phyloP scores from a whole-genome alignment of 345 rosid species.

The Lepidium africanum region DNA sequence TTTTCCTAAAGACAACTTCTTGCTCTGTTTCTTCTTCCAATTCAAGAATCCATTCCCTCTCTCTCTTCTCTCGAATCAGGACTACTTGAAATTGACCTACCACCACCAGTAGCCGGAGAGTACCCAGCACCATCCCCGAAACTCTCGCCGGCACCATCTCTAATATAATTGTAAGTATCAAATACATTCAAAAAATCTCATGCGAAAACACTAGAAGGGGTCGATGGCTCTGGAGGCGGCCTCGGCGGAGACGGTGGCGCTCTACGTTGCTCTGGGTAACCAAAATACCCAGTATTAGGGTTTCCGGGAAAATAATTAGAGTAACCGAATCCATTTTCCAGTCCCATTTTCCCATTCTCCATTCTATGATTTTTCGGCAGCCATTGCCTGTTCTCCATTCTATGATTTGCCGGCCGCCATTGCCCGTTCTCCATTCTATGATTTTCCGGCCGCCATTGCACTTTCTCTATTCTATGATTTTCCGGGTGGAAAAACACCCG shows the following conservation, averaged over 20 bases:
- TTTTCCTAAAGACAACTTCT: constrained; percentile 34
- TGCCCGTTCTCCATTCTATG: constrained; percentile 19
- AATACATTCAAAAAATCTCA: constrained; percentile 89
- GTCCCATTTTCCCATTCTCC: constrained; percentile 14
- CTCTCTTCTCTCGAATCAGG: constrained; percentile 86
- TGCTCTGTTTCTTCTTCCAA: constrained; percentile 86
- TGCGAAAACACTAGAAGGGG: constrained; percentile 61
- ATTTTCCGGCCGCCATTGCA: constrained; percentile 14
- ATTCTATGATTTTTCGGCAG: too few relatives aligned
- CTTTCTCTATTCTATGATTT: constrained; percentile 27
- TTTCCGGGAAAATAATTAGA: constrained; percentile 27
- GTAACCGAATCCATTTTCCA: constrained; percentile 33
- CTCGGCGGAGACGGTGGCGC: constrained; percentile 35
- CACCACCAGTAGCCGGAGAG: constrained; percentile 27
- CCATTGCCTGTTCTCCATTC: constrained; percentile 24
- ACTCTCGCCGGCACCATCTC: constrained; percentile 9
- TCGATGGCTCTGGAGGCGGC: constrained; percentile 76
- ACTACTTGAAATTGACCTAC: constrained; percentile 55
- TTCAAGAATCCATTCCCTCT: constrained; percentile 95
- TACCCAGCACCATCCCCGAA: constrained; percentile 24
- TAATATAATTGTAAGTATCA: constrained; percentile 37
- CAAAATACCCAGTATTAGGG: constrained; percentile 45
- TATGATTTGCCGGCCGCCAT: constrained; percentile 23
- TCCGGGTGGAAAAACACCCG: constrained; percentile 64
- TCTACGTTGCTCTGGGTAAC: constrained; percentile 38